Conservation (phyloP, 805 yeast genomes). For the Cyberlindnera euphorbiae region DNA sequence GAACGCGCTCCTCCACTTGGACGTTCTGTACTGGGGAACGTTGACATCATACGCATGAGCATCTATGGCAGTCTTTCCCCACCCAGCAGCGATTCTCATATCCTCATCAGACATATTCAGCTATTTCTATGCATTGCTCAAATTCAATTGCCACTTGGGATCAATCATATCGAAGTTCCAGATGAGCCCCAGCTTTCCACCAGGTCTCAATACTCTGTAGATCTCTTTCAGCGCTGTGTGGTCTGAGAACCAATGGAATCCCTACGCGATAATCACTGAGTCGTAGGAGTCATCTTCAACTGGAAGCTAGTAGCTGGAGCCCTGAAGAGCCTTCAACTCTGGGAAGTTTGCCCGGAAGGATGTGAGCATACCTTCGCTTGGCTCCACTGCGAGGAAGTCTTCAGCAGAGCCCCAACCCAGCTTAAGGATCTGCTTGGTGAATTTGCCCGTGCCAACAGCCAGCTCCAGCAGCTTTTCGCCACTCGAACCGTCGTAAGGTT, state of each 20-base stretch:
- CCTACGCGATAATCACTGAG: conserved; percentile 53
- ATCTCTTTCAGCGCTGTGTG: conserved; percentile 43
- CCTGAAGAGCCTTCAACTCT: conserved; percentile 30
- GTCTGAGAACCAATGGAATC: conserved; percentile 66
- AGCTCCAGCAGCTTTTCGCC: conserved; percentile 38
- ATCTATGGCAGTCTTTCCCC: conserved; percentile 14
- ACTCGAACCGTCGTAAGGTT: conserved; percentile 8
- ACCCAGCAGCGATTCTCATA: conserved; percentile 6
- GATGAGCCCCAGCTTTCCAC: conserved; percentile 47
- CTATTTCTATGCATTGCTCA: conserved; percentile 6
- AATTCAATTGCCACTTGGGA: conserved; percentile 11
- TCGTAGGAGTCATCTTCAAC: conserved; percentile 40
- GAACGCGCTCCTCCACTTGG: conserved; percentile 41
- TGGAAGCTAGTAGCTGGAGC: conserved; percentile 45
- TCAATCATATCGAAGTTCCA: conserved; percentile 50
- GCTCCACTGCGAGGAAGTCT: conserved; percentile 45
- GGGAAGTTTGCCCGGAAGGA: conserved; percentile 46
- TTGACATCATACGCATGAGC: conserved; percentile 31
- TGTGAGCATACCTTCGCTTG: conserved; percentile 52
- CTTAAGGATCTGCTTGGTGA: conserved; percentile 40
- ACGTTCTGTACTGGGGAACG: conserved; percentile 55
- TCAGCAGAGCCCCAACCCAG: conserved; percentile 31
- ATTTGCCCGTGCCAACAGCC: conserved; percentile 64
- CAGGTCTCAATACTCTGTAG: conserved; percentile 43
- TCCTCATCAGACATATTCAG: conserved; percentile 9